Evolutionary conservation across 1,139 yeast genomes (phyloP).

Genomic region (Saccharomyces hybrid): DNA sequence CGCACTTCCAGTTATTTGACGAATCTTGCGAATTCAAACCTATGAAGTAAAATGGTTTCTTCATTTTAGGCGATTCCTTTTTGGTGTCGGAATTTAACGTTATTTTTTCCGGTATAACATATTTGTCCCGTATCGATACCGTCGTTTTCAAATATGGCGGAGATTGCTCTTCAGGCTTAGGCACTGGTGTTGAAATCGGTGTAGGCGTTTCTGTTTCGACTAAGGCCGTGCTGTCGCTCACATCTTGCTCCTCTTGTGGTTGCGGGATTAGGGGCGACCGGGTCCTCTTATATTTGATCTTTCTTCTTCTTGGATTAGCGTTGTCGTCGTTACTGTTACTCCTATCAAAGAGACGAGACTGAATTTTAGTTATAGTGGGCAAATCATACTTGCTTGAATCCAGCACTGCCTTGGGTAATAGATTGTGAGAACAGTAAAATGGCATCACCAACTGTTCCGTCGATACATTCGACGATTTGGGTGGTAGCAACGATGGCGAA

Average conservation of each 20-base stretch:
- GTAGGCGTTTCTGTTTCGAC: neutral
- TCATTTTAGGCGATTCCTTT: neutral
- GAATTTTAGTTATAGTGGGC: slow-evolving; percentile 24
- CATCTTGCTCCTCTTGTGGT: slow-evolving; percentile 6
- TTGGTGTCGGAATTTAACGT: neutral
- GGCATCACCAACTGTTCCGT: neutral
- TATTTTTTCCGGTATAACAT: neutral
- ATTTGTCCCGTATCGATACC: neutral
- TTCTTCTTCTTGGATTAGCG: slow-evolving; percentile 26
- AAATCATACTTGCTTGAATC: slow-evolving; percentile 22
- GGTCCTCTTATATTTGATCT: slow-evolving; percentile 13
- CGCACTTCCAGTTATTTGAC: slow-evolving; percentile 11
- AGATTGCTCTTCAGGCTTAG: neutral
- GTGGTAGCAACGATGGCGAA: neutral
- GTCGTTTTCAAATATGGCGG: neutral
- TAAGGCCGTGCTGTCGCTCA: neutral
- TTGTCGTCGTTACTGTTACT: slow-evolving; percentile 20
- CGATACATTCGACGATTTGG: neutral
- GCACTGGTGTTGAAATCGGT: neutral
- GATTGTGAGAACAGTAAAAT: slow-evolving; percentile 13
- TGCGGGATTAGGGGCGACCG: neutral
- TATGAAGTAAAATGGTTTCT: neutral
- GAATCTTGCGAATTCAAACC: neutral
- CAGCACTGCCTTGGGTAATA: slow-evolving; percentile 23
- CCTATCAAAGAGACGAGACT: slow-evolving; percentile 29